Evolutionary conservation across 768 basidiomycete genomes (phyloP).

Genomic region (Pisolithus sp.): DNA sequence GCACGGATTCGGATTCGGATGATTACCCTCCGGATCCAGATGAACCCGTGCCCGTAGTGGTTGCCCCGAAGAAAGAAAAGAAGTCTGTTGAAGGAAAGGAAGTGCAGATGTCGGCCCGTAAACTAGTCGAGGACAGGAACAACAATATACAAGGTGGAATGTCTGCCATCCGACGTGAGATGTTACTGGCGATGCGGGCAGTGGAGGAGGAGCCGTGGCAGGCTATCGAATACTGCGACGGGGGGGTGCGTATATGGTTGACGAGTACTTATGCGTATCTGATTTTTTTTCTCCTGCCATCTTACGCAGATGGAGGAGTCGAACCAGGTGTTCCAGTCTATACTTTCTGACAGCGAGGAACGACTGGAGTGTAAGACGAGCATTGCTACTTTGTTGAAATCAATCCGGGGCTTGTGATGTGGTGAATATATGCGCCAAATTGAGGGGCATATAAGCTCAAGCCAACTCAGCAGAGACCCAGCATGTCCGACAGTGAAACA

Average conservation of each 20-base stretch:
- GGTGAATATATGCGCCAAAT: neutral
- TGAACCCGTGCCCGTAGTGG: constrained; percentile 44
- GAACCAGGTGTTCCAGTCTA: constrained; percentile 46
- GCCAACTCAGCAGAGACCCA: neutral
- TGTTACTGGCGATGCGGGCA: constrained; percentile 61
- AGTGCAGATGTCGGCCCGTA: constrained; percentile 70
- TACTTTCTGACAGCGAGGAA: constrained; percentile 55
- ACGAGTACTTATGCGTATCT: neutral
- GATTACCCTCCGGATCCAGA: constrained; percentile 78
- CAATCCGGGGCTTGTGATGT: constrained; percentile 46
- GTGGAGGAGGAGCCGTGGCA: constrained; percentile 81
- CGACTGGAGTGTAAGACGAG: constrained; percentile 49
- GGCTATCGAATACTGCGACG: constrained; percentile 57
- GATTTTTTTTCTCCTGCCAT: constrained; percentile 2
- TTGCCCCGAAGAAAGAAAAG: constrained; percentile 50
- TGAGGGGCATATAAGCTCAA: neutral
- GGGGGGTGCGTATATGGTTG: constrained; percentile 42
- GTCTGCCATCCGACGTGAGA: constrained; percentile 67
- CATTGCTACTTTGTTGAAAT: constrained; percentile 50
- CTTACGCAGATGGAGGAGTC: constrained; percentile 52
- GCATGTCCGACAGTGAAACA: constrained; percentile 43
- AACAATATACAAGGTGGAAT: constrained; percentile 56
- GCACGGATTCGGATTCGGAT: constrained; percentile 67
- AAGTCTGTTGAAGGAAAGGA: constrained; percentile 58
- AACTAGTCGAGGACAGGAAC: constrained; percentile 55